A percentile compares a stretch with the other conserved stretches of the same genome.
phyloP scores from a whole-genome alignment of 2,329 filamentous ascomycete species.

The Cladophialophora immunda region DNA sequence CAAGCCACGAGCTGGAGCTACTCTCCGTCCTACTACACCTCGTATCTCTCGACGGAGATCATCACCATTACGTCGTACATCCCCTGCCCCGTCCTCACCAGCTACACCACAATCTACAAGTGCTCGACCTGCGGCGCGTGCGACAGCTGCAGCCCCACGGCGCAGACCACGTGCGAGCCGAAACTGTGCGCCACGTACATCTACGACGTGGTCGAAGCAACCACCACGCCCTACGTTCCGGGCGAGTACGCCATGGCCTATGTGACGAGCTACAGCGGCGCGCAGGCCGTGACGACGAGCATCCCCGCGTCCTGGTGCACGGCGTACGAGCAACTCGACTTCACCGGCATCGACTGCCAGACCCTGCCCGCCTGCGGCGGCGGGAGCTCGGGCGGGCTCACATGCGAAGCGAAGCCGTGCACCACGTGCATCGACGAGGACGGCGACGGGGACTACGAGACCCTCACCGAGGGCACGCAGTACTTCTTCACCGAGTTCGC shows the following conservation, averaged over 20 bases:
- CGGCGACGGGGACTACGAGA: slow-evolving; percentile 8
- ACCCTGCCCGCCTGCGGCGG: slow-evolving; percentile 9
- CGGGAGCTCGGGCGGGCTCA: neutral
- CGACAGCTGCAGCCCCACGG: neutral
- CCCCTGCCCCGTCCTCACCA: slow-evolving; percentile 11
- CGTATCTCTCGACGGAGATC: slow-evolving; percentile 16
- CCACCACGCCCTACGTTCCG: slow-evolving; percentile 7
- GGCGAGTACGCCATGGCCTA: slow-evolving; percentile 15
- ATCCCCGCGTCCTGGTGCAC: slow-evolving; percentile 10
- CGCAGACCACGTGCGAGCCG: slow-evolving; percentile 10
- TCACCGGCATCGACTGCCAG: slow-evolving; percentile 6
- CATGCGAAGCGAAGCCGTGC: slow-evolving; percentile 16
- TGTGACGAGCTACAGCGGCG: slow-evolving; percentile 14
- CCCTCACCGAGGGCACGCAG: slow-evolving; percentile 17
- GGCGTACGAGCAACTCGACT: slow-evolving; percentile 2
- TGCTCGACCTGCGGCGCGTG: slow-evolving; percentile 16
- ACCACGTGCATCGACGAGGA: slow-evolving; percentile 1
- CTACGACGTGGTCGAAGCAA: slow-evolving; percentile 7
- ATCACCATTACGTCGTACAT: slow-evolving; percentile 17
- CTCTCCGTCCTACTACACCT: slow-evolving; percentile 8
- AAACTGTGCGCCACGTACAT: slow-evolving; percentile 18
- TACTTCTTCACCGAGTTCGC: slow-evolving; percentile 15
- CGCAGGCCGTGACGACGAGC: slow-evolving; percentile 4
- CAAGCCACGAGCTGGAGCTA: slow-evolving; percentile 19
- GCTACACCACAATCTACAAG: slow-evolving; percentile 18